Conservation (phyloP, 192 early-diverging fungal genomes). For the Coemansia sp. region DNA sequence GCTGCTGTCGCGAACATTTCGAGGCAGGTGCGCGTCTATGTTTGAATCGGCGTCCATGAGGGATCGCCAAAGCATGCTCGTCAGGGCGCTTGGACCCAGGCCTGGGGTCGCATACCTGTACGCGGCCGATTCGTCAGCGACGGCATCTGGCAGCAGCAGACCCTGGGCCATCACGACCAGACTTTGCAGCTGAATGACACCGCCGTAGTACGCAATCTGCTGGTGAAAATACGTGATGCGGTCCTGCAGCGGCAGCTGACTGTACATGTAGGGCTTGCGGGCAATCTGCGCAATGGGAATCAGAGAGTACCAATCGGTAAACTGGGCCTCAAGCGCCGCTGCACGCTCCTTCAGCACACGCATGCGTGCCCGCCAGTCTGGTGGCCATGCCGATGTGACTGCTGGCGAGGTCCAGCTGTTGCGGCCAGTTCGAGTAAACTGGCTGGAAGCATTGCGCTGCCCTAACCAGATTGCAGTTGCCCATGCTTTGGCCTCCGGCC, state of each 20-base stretch:
- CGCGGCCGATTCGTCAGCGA: conserved; percentile 16
- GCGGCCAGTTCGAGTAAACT: conserved; percentile 14
- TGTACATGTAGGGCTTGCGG: conserved; percentile 34
- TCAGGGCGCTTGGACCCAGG: conserved; percentile 28
- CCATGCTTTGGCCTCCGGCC: not conserved
- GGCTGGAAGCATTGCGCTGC: conserved; percentile 8
- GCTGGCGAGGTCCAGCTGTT: conserved; percentile 25
- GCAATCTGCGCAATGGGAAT: conserved; percentile 40
- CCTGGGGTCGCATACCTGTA: not conserved
- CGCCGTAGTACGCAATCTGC: conserved; percentile 48
- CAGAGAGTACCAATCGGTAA: conserved; percentile 46
- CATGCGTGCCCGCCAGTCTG: conserved; percentile 52
- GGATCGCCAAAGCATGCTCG: conserved; percentile 34
- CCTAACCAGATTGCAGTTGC: conserved; percentile 39
- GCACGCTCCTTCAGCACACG: conserved; percentile 39
- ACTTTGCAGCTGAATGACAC: conserved; percentile 46
- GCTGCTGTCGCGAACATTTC: not conserved
- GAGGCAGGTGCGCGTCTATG: not conserved
- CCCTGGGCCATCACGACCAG: conserved; percentile 40
- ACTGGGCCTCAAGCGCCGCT: conserved; percentile 30
- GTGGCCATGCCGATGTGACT: conserved; percentile 31
- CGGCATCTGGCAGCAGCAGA: conserved; percentile 32
- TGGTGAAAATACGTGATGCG: conserved; percentile 48
- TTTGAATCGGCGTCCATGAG: conserved; percentile 23
- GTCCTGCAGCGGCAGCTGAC: conserved; percentile 46